Evolutionary conservation across 2,329 filamentous ascomycete species (phyloP).

Genomic region (Fusarium globosum): DNA sequence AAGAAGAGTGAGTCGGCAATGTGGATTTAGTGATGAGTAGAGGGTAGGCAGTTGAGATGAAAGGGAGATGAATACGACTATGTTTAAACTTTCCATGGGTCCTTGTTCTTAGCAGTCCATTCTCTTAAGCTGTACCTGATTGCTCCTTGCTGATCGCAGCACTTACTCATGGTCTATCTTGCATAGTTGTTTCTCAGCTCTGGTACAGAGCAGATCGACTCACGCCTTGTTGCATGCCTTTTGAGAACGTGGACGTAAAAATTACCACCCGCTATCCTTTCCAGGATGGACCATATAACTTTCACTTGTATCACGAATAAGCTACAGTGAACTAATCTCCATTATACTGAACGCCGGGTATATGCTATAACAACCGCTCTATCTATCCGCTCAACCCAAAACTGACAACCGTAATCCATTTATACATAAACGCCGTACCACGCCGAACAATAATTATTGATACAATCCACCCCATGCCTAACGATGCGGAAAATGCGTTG

Average conservation of each 20-base stretch:
- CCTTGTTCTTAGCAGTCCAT: neutral
- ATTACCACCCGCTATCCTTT: too few relatives aligned
- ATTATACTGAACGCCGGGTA: conserved; percentile 34
- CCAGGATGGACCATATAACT: rapidly evolving
- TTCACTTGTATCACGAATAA: too few relatives aligned
- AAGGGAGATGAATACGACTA: neutral
- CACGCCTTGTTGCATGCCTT: neutral
- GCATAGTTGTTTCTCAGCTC: too few relatives aligned
- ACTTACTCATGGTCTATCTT: neutral
- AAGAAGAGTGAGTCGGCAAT: neutral
- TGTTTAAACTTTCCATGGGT: neutral
- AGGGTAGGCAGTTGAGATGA: neutral
- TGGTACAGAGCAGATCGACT: neutral
- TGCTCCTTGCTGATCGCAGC: neutral
- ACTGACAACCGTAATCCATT: neutral
- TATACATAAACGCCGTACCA: conserved; percentile 32
- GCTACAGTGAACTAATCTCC: neutral
- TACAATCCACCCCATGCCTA: neutral
- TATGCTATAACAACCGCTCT: conserved; percentile 8
- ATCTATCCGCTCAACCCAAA: neutral
- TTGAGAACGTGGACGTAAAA: rapidly evolving
- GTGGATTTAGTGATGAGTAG: neutral
- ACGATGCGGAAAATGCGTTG: neutral
- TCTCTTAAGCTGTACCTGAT: neutral
- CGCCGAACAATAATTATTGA: neutral